Evolutionary conservation across 177 flowering plant genomes (phyloP), one percentile per base, ranked within the genome.

Genomic region (Tripterygium wilfordii): DNA sequence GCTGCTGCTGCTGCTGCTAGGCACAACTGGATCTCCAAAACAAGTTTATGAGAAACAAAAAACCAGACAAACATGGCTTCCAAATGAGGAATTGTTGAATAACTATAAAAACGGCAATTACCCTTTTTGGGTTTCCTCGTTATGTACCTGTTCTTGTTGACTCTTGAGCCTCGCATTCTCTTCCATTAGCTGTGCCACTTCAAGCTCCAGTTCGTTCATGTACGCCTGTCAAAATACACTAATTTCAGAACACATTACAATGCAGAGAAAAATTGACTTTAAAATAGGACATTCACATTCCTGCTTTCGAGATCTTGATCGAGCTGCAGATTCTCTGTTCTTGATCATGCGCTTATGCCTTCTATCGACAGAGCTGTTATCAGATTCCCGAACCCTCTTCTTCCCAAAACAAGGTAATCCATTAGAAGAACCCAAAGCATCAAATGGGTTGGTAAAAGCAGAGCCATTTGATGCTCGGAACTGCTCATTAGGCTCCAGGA

Each of bases 261-360:
- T 6, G 3, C 13, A 10, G 22, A 10, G 23, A 23, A 14, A 18
- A 14, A 45, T 45, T 9, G n/a, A n/a, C n/a, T n/a, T n/a, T n/a
- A 10, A n/a, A 36, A 20, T 14, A 12, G 26, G 58, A 53, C 18
- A 51, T 45, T 40, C 8, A 38, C 9, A 14, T 59, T 56, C 81
- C 75, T 70, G 79, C 28, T 66, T 76, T 38, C 84, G 61, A 18
- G 81, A 77, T 51, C 81, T 63, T 1, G 84, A 79, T 30, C 81
- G 61, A 22, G 84, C 78, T 0, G 84, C 84, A 4, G 84, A 73
- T 40, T 79, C 81, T 16, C 84, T 19, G 42, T 79, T 79, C 68
- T 73, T 79, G 56, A 76, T 71, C 81, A 76, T 79, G 3, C 84
- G 51, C 42, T 68, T 70, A 10, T 70, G 61, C 8, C 78, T 42